Evolutionary conservation across 768 basidiomycete species (phyloP).

Genomic region (Clitopilus passeckerianus): DNA sequence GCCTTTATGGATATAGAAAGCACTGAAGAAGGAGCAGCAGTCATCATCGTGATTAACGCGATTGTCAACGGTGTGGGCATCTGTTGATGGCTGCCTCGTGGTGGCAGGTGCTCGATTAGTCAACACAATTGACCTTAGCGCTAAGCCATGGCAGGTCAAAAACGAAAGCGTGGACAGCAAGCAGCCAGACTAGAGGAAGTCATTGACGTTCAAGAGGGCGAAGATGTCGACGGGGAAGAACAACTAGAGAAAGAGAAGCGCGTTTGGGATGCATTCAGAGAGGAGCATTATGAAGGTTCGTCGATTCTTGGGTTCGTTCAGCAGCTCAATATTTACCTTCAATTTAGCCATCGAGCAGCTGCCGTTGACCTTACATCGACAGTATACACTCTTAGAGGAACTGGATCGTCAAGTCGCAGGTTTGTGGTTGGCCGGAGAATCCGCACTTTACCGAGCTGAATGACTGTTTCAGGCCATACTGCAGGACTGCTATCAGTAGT

Average conservation of each 20-base stretch:
- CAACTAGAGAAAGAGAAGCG: slow-evolving; percentile 49
- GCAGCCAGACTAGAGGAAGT: slow-evolving; percentile 6
- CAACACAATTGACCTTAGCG: not conserved
- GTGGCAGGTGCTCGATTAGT: not conserved
- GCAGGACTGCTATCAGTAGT: not conserved
- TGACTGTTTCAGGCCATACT: not conserved
- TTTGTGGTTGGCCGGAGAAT: slow-evolving; percentile 18
- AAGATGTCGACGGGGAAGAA: slow-evolving; percentile 11
- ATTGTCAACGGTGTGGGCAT: not conserved
- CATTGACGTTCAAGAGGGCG: slow-evolving; percentile 15
- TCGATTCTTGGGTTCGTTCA: not conserved
- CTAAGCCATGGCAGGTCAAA: slow-evolving; percentile 31
- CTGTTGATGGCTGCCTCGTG: not conserved
- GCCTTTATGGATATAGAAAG: not conserved
- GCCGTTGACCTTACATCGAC: slow-evolving; percentile 68
- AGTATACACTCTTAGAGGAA: slow-evolving; percentile 65
- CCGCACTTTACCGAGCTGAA: not conserved
- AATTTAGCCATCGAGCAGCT: slow-evolving; percentile 69
- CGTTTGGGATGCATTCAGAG: slow-evolving; percentile 71
- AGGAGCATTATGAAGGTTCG: slow-evolving; percentile 76
- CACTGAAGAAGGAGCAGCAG: not conserved
- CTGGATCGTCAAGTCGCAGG: slow-evolving; percentile 63
- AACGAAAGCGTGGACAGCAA: slow-evolving; percentile 42
- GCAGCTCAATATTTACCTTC: not conserved
- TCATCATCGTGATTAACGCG: not conserved